Evolutionary conservation across 1,139 yeast genomes (phyloP), one percentile per base, ranked within the genome.

Genomic region (Debaryomyces subglobosus): DNA sequence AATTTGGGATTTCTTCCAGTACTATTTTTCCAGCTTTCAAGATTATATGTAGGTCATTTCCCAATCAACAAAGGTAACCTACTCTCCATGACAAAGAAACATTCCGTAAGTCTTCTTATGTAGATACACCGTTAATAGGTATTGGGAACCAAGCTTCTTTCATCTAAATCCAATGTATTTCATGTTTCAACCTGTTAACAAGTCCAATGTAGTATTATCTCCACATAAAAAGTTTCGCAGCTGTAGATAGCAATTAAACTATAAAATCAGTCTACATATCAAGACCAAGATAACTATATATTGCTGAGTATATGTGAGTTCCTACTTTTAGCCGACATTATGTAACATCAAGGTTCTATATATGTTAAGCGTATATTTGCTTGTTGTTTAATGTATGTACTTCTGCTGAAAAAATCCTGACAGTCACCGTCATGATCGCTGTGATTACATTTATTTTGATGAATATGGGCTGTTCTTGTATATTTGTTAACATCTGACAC

Each of bases 11-110:
- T 10, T 8, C 16, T 34, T 10, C 7, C 10, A 35, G 10, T 35
- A n/a, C 25, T 7, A 34, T 34, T 35, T 35, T 35, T 35, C 38
- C 23, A 34, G 24, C 12, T 15, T 35, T 20, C 23, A 12, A 12
- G 12, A n/a, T 35, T 35, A 35, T 35, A 35, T 35, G 38, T 35
- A 35, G 38, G 38, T 35, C 38, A n/a, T n/a, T 35, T 35, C 15
- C 20, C 9, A 20, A 20, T 34, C 21, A 21, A 35, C 24, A 20
- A 32, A 12, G 13, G n/a, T 8, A 4, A 10, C 38, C 9, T 3
- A 7, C 27, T 2, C 9, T 5, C 25, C 20, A 18, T 4, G 15
- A 12, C n/a, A 10, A 20, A 20, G 8, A 10, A 10, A 18, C 9
- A 13, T 30, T n/a, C 9, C 8, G n/a, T n/a, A 8, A 12, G n/a